Conservation (phyloP, 371 early-diverging fungal genomes). For the Zopfochytrium polystomum region DNA sequence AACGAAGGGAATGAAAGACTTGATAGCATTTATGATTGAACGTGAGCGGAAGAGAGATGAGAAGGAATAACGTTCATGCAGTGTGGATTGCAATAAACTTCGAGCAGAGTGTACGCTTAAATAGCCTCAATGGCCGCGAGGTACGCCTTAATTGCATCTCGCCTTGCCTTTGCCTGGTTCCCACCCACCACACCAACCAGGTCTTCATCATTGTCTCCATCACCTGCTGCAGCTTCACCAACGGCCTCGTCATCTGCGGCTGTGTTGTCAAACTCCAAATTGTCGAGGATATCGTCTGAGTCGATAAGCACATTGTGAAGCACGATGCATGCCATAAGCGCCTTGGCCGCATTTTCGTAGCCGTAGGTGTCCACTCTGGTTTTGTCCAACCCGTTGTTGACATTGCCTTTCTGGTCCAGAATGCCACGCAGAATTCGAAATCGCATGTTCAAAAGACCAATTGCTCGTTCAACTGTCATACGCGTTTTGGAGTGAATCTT, state of each 20-base stretch:
- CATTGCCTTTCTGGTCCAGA: slow-evolving; percentile 3
- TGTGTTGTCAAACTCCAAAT: background rate
- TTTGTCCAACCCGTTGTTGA: background rate
- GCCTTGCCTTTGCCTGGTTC: background rate
- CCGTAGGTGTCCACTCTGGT: background rate
- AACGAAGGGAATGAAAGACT: too few species aligned
- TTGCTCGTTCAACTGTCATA: slow-evolving; percentile 14
- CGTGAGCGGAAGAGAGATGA: too few species aligned
- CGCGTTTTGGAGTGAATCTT: slow-evolving; percentile 12
- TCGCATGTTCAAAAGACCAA: slow-evolving; percentile 16
- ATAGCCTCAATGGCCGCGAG: background rate
- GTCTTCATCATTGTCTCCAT: background rate
- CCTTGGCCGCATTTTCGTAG: background rate
- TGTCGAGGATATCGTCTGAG: background rate
- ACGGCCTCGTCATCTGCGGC: background rate
- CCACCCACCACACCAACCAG: background rate
- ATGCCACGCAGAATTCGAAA: slow-evolving; percentile 7
- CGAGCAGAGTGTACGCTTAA: too few species aligned
- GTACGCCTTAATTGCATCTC: background rate
- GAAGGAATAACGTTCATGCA: too few species aligned
- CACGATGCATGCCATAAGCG: background rate
- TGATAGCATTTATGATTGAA: too few species aligned
- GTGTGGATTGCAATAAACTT: background rate
- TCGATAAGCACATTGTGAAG: slow-evolving; percentile 5
- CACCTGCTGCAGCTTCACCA: background rate